phyloP scores from a whole-genome alignment of 345 rosid genomes.

The Euclidium syriacum region DNA sequence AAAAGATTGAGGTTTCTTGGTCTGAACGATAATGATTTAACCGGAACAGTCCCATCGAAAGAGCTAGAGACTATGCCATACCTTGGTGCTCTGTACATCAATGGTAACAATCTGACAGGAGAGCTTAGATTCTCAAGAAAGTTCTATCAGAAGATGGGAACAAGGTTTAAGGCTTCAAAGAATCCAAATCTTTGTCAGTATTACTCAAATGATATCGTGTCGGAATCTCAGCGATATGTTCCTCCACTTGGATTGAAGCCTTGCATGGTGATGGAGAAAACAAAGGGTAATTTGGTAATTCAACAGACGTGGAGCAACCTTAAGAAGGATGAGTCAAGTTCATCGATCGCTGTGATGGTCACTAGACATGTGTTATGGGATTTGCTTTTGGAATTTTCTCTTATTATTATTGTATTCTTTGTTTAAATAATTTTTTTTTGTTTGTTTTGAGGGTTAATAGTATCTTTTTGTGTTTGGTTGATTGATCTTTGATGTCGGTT shows the following conservation, averaged over 20 bases:
- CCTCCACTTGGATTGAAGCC: conserved; percentile 20
- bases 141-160: conserved; percentile 64
- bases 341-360: conserved; percentile 18
- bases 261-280: conserved; percentile 6
- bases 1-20: conserved; percentile 75
- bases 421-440: background rate
- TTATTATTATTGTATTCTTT: background rate
- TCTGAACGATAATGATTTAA: conserved; percentile 62
- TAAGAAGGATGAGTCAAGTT: conserved; percentile 25
- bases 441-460: conserved; percentile 5
- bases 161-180: conserved; percentile 79
- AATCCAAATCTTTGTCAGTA: conserved; percentile 68
- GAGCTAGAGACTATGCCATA: conserved; percentile 47
- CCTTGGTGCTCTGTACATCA: conserved; percentile 56
- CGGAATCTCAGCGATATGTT: background rate
- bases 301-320: conserved; percentile 7
- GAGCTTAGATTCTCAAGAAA: conserved; percentile 51
- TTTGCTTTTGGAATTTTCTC: conserved; percentile 19
- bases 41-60: conserved; percentile 50
- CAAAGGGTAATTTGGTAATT: conserved; percentile 23
- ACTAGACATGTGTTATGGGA: conserved; percentile 25
- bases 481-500: conserved; percentile 21
- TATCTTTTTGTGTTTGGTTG: conserved; percentile 8
- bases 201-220: conserved; percentile 1
- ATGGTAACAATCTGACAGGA: conserved; percentile 84